These are phyloP conservation scores for Botrytis aclada DNA, from an alignment of 2,329 filamentous ascomycete species.

Conservation along the genomic window DNA sequence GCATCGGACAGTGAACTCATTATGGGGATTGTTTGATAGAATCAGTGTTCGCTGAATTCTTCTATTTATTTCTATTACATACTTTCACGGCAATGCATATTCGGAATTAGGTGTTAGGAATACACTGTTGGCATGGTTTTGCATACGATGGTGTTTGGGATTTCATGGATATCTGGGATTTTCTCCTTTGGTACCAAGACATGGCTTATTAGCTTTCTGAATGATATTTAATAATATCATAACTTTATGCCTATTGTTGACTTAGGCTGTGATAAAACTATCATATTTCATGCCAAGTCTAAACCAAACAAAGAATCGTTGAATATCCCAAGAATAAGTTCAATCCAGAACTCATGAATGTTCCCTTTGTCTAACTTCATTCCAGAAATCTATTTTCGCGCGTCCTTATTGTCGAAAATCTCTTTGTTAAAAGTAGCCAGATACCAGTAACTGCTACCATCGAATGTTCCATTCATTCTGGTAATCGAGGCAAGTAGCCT, in stretches of 20 bases:
- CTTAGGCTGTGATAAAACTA: neutral
- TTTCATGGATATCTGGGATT: neutral
- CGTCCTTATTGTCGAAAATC: neutral
- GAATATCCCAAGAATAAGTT: neutral
- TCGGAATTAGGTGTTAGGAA: neutral
- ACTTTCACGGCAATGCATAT: neutral
- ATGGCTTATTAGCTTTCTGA: neutral
- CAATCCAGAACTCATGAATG: neutral
- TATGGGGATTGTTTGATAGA: neutral
- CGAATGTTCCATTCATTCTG: constrained; percentile 4
- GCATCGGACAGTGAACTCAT: neutral
- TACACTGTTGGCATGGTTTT: neutral
- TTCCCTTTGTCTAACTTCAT: neutral
- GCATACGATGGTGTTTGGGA: neutral
- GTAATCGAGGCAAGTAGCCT: neutral
- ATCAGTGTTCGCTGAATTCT: neutral
- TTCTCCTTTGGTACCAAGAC: neutral
- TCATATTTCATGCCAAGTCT: neutral
- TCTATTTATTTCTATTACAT: neutral
- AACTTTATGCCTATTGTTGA: neutral
- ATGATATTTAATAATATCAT: neutral
- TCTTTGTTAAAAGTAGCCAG: neutral
- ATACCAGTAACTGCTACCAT: neutral
- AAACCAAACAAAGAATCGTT: neutral
- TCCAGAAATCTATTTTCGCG: neutral